A percentile compares a stretch with the other conserved stretches of the same genome.
phyloP scores from a whole-genome alignment of 1,284 basidiomycete species.

The Microbotryum lychnidis-dioicae region DNA sequence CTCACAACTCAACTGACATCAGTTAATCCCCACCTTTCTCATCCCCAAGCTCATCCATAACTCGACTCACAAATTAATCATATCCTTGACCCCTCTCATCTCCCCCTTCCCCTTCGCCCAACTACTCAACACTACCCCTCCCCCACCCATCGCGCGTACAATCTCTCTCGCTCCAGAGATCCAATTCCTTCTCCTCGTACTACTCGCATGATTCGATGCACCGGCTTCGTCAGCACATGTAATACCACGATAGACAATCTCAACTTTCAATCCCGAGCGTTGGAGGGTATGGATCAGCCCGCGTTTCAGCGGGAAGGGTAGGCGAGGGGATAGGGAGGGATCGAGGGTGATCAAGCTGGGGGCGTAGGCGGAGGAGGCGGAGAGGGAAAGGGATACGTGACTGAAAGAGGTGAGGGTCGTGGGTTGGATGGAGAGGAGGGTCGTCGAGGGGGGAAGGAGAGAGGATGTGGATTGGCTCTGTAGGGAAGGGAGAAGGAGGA shows the following conservation, averaged over 20 bases:
- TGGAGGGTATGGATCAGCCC: slow-evolving; percentile 70
- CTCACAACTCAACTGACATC: neutral
- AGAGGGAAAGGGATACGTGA: slow-evolving; percentile 68
- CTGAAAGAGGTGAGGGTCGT: slow-evolving; percentile 64
- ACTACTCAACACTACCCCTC: slow-evolving; percentile 58
- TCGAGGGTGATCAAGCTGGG: slow-evolving; percentile 75
- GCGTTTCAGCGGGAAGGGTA: slow-evolving; percentile 72
- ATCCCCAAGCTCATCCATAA: too few relatives aligned
- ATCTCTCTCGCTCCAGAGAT: slow-evolving; percentile 68
- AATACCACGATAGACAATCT: slow-evolving; percentile 66
- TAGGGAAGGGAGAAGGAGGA: neutral
- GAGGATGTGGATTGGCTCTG: slow-evolving; percentile 29
- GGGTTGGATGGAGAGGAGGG: slow-evolving; percentile 60
- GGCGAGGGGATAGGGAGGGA: slow-evolving; percentile 58
- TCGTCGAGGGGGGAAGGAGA: slow-evolving; percentile 16
- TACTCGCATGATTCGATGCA: too few relatives aligned
- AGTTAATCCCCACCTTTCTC: too few relatives aligned
- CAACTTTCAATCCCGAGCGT: slow-evolving; percentile 74
- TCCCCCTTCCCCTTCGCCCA: slow-evolving; percentile 54
- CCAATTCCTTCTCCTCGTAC: slow-evolving; percentile 60
- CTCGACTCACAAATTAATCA: slow-evolving; percentile 58
- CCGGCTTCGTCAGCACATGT: slow-evolving; percentile 50
- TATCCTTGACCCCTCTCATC: slow-evolving; percentile 58
- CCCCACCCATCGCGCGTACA: slow-evolving; percentile 64
- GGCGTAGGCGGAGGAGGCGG: slow-evolving; percentile 64